phyloP scores from a whole-genome alignment of 176 grass and related monocot species.

The Oryza nivara region DNA sequence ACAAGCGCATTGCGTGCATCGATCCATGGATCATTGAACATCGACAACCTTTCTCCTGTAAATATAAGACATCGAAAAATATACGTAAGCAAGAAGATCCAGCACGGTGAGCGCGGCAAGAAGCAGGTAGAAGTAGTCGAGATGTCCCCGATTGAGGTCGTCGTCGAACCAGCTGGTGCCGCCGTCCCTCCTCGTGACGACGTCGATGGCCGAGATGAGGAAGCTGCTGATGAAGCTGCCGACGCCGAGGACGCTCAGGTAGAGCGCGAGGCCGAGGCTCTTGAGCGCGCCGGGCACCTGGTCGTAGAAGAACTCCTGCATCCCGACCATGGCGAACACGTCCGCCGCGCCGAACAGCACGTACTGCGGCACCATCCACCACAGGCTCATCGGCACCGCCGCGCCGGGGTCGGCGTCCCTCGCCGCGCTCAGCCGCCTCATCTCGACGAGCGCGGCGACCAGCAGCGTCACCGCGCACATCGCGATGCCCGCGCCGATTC shows the following conservation, averaged over 20 bases:
- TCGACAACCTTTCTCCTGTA: slow-evolving; percentile 41
- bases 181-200: slow-evolving; percentile 28
- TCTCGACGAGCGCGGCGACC: slow-evolving; percentile 58
- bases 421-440: slow-evolving; percentile 40
- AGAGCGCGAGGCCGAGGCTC: slow-evolving; percentile 62
- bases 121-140: slow-evolving; percentile 71
- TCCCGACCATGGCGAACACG: slow-evolving; percentile 51
- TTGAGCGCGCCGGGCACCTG: slow-evolving; percentile 59
- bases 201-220: slow-evolving; percentile 49
- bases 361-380: slow-evolving; percentile 73
- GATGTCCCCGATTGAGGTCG: slow-evolving; percentile 56
- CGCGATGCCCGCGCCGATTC: slow-evolving; percentile 53
- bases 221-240: slow-evolving; percentile 64
- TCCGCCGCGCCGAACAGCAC: slow-evolving; percentile 47
- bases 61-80: slow-evolving; percentile 40
- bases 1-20: background rate
- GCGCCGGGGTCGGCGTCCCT: slow-evolving; percentile 12
- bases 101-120: slow-evolving; percentile 45
- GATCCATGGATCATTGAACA: background rate
- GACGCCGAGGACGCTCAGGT: slow-evolving; percentile 58
- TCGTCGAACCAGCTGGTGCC: slow-evolving; percentile 60
- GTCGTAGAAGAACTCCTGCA: slow-evolving; percentile 80
- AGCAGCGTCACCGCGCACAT: slow-evolving; percentile 19
- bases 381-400: slow-evolving; percentile 58
- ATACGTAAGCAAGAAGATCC: slow-evolving; percentile 44